Percentiles rank a stretch among this genome's conserved stretches.
phyloP scores from a whole-genome alignment of 495 filamentous ascomycete species.

The Aspergillus bertholletiae region DNA sequence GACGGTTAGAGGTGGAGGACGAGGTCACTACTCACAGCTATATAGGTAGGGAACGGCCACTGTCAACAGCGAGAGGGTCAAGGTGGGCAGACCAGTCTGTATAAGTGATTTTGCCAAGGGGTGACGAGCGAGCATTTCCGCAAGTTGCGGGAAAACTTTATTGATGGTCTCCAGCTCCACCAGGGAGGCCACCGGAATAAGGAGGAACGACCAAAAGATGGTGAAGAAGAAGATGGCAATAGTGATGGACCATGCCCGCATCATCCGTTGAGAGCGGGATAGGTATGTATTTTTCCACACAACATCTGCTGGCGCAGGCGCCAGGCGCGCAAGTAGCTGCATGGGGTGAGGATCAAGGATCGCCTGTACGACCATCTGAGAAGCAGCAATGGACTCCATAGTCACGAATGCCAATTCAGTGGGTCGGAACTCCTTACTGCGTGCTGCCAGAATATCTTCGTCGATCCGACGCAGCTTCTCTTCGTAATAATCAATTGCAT shows the following conservation, averaged over 20 bases:
- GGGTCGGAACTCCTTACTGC: conserved; percentile 73
- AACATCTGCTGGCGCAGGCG: conserved; percentile 83
- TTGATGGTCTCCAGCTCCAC: conserved; percentile 75
- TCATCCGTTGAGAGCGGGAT: conserved; percentile 67
- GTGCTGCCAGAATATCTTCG: conserved; percentile 64
- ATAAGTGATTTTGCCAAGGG: conserved; percentile 70
- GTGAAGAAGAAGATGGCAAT: conserved; percentile 74
- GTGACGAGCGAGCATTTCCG: conserved; percentile 61
- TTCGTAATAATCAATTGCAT: conserved; percentile 92
- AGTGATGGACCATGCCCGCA: conserved; percentile 78
- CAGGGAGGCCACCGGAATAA: conserved; percentile 74
- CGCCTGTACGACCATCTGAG: conserved; percentile 92
- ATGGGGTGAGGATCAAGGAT: conserved; percentile 85
- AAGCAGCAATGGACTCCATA: conserved; percentile 90
- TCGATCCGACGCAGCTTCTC: conserved; percentile 80
- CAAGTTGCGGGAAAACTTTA: conserved; percentile 68
- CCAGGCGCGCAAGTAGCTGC: conserved; percentile 76
- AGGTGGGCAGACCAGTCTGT: conserved; percentile 81
- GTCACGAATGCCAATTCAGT: conserved; percentile 91
- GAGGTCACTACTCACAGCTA: conserved; percentile 76
- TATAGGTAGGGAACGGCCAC: conserved; percentile 91
- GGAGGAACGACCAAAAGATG: conserved; percentile 83
- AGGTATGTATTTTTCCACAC: conserved; percentile 92
- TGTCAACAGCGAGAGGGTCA: conserved; percentile 79
- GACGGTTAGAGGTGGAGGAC: too few relatives aligned